These are phyloP conservation scores for Exophiala sp. DNA, from an alignment of 2,329 filamentous ascomycete species.

Conservation along the genomic window DNA sequence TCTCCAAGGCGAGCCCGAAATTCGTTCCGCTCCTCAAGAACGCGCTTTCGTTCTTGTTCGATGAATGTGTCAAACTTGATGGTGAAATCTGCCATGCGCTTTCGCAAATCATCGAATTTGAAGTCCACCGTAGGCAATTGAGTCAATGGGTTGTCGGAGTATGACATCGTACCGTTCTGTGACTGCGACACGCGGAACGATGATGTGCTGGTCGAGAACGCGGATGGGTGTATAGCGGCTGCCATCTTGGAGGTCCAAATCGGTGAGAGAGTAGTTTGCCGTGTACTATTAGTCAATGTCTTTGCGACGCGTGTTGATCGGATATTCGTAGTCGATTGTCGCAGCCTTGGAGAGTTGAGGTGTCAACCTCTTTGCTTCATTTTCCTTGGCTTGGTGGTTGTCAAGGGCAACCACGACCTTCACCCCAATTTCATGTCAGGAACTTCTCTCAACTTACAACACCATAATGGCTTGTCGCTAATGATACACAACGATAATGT, in stretches of 20 bases:
- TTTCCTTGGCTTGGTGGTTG: not conserved
- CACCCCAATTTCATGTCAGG: not conserved
- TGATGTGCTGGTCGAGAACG: constrained; percentile 25
- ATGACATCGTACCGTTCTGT: constrained; percentile 19
- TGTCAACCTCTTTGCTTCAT: not conserved
- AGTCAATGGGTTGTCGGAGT: constrained; percentile 26
- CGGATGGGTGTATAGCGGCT: constrained; percentile 11
- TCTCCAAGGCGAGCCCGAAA: constrained; percentile 89
- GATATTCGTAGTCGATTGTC: constrained; percentile 1
- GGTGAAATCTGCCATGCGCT: constrained; percentile 91
- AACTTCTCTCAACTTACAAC: not conserved
- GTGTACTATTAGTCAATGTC: not conserved
- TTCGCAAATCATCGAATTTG: constrained; percentile 90
- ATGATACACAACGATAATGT: not conserved
- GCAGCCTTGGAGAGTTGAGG: not conserved
- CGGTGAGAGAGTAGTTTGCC: too few species aligned
- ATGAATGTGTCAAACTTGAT: constrained; percentile 90
- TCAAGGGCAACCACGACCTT: constrained; percentile 4
- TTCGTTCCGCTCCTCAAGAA: constrained; percentile 88
- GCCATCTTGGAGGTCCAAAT: constrained; percentile 6
- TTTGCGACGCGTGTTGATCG: not conserved
- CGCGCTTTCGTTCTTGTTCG: constrained; percentile 81
- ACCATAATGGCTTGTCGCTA: not conserved
- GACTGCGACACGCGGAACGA: constrained; percentile 28
- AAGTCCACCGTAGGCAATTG: constrained; percentile 84